Conservation (phyloP, 495 filamentous ascomycete genomes). For the Aspergillus indologenus region DNA sequence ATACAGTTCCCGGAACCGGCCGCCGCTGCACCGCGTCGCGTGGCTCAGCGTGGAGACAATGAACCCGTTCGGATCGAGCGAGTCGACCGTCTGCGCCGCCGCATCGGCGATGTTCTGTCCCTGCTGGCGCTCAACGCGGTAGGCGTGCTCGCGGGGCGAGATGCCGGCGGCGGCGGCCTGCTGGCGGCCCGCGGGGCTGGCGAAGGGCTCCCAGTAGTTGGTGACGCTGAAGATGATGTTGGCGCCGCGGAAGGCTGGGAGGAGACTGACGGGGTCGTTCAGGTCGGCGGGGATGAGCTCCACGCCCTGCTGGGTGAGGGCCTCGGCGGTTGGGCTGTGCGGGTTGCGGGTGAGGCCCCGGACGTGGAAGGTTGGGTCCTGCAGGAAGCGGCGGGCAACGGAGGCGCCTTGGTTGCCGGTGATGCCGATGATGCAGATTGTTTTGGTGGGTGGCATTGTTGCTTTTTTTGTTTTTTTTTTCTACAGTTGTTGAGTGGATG, state of each 20-base stretch:
- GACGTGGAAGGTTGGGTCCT: slow-evolving; percentile 34
- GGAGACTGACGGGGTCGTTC: not conserved
- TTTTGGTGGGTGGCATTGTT: slow-evolving; percentile 14
- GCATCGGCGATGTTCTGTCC: slow-evolving; percentile 52
- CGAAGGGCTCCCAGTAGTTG: slow-evolving; percentile 48
- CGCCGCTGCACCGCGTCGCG: slow-evolving; percentile 27
- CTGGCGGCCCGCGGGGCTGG: slow-evolving; percentile 22
- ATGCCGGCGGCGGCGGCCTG: slow-evolving; percentile 22
- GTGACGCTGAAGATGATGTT: slow-evolving; percentile 6
- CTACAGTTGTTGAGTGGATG: too few species aligned
- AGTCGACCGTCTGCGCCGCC: slow-evolving; percentile 33
- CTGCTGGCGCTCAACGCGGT: slow-evolving; percentile 47
- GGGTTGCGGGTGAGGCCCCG: slow-evolving; percentile 40
- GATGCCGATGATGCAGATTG: slow-evolving; percentile 39
- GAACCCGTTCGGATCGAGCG: slow-evolving; percentile 41
- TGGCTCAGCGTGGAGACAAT: slow-evolving; percentile 36
- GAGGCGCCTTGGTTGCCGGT: slow-evolving; percentile 44
- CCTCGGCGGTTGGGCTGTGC: slow-evolving; percentile 23
- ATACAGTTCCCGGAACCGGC: slow-evolving; percentile 33
- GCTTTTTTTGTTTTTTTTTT: not conserved
- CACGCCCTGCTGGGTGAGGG: not conserved
- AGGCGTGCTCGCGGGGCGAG: slow-evolving; percentile 41
- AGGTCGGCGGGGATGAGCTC: slow-evolving; percentile 2
- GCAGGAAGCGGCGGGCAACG: slow-evolving; percentile 33
- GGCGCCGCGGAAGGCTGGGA: not conserved